Percentiles rank a stretch among this genome's conserved stretches.
These are phyloP conservation scores for Phytopythium kandeliae DNA, from an alignment of 352 stramenopile genomes.

Conservation along the genomic window DNA sequence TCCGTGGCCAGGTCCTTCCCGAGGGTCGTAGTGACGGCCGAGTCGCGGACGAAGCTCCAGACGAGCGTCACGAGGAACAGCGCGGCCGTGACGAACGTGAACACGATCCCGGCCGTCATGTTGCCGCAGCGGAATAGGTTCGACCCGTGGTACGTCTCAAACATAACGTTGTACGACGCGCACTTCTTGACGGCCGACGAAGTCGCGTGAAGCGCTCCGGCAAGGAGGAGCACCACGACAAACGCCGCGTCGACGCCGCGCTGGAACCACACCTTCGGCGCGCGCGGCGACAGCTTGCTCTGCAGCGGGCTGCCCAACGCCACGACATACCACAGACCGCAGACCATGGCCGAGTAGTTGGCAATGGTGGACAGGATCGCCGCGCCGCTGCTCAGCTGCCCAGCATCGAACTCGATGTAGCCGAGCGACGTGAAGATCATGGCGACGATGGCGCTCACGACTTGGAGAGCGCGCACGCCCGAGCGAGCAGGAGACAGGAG, in stretches of 20 bases:
- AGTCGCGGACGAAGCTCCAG: conserved; percentile 28
- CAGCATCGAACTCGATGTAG: conserved; percentile 34
- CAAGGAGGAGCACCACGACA: conserved; percentile 21
- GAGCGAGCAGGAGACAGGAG: conserved; percentile 15
- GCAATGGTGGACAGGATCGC: conserved; percentile 32
- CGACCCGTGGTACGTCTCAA: conserved; percentile 34
- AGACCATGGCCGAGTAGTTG: conserved; percentile 36
- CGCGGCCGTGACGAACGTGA: conserved; percentile 34
- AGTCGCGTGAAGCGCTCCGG: conserved; percentile 25
- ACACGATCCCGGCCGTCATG: conserved; percentile 27
- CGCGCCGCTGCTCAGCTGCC: conserved; percentile 27
- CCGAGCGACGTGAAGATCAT: conserved; percentile 45
- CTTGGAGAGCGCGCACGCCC: conserved; percentile 23
- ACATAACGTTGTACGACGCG: conserved; percentile 32
- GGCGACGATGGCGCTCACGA: conserved; percentile 16
- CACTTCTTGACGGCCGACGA: conserved; percentile 29
- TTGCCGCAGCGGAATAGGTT: conserved; percentile 37
- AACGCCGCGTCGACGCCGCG: conserved; percentile 22
- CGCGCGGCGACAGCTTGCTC: conserved; percentile 13
- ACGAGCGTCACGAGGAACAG: conserved; percentile 25
- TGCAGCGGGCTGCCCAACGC: conserved; percentile 14
- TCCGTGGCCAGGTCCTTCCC: conserved; percentile 18
- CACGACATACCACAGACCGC: conserved; percentile 30
- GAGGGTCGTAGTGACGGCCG: conserved; percentile 10
- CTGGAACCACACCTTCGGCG: conserved; percentile 23